These are phyloP conservation scores for Pleurotus citrinopileatus DNA, from an alignment of 768 basidiomycete genomes.

Conservation along the genomic window DNA sequence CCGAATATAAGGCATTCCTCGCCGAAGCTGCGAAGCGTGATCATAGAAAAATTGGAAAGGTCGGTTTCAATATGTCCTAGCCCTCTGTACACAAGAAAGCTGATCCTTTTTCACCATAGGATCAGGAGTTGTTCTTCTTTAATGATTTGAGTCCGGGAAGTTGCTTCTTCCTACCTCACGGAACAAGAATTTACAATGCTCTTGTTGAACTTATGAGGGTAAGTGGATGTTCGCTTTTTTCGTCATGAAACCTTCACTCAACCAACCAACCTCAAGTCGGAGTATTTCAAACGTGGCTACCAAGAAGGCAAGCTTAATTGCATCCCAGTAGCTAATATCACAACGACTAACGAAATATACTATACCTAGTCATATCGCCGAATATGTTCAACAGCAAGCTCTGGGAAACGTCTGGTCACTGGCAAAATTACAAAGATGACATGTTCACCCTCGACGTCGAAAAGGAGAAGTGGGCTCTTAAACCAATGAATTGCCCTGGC, in stretches of 20 bases:
- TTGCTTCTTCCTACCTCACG: constrained; percentile 96
- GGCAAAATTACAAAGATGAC: constrained; percentile 97
- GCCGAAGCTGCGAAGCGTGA: constrained; percentile 98
- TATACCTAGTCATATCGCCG: constrained; percentile 98
- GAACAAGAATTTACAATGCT: constrained; percentile 94
- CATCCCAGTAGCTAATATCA: no score
- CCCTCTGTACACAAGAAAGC: not conserved
- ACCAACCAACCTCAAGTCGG: constrained; percentile 44
- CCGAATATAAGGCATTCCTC: constrained; percentile 93
- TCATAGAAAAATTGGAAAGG: constrained; percentile 93
- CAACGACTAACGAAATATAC: no score
- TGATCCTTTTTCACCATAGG: constrained; percentile 36
- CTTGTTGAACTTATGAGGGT: constrained; percentile 90
- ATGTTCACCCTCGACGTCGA: constrained; percentile 96
- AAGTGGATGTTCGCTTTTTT: constrained; percentile 25
- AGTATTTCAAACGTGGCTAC: constrained; percentile 95
- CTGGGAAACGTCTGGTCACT: constrained; percentile 98
- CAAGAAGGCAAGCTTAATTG: constrained; percentile 77
- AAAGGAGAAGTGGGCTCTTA: constrained; percentile 93
- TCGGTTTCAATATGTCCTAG: constrained; percentile 29
- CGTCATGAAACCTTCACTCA: constrained; percentile 3
- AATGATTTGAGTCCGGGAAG: constrained; percentile 94
- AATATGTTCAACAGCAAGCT: constrained; percentile 97
- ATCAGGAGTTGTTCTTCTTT: constrained; percentile 99
- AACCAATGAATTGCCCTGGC: constrained; percentile 99